These are phyloP conservation scores for Thermochaetoides thermophila DNA, from an alignment of 495 filamentous ascomycete genomes.

Conservation along the genomic window DNA sequence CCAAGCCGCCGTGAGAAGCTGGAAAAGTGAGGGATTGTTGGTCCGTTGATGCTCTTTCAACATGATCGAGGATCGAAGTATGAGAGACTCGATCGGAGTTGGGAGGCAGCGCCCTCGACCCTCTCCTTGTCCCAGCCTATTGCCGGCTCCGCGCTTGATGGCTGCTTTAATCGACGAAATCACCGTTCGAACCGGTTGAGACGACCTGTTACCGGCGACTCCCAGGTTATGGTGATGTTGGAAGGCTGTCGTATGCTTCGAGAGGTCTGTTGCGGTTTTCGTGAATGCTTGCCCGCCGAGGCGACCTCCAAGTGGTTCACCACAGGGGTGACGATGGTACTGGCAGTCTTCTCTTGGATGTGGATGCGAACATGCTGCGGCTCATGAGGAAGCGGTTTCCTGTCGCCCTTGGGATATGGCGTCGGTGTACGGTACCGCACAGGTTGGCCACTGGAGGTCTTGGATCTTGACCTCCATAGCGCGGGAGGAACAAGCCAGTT, in stretches of 20 bases:
- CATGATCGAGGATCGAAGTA: too few relatives aligned
- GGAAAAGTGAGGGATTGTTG: too few relatives aligned
- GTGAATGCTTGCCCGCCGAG: too few relatives aligned
- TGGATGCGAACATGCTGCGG: not conserved
- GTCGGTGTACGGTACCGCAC: constrained; percentile 17
- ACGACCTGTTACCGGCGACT: constrained; percentile 7
- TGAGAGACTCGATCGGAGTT: too few relatives aligned
- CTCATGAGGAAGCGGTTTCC: constrained; percentile 4
- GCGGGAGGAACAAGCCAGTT: constrained; percentile 15
- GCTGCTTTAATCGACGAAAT: too few relatives aligned
- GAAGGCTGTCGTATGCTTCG: too few relatives aligned
- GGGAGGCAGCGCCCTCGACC: too few relatives aligned
- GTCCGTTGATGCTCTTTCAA: too few relatives aligned
- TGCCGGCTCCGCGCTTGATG: too few relatives aligned
- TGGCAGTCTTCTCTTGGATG: constrained; percentile 9
- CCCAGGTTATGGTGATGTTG: constrained; percentile 12
- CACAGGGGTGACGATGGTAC: constrained; percentile 7
- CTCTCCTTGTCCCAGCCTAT: too few relatives aligned
- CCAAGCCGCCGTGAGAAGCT: too few relatives aligned
- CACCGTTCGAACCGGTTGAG: constrained; percentile 17
- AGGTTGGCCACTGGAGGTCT: constrained; percentile 6
- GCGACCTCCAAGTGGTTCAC: constrained; percentile 7
- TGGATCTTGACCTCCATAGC: constrained; percentile 9
- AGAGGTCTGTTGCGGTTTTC: too few relatives aligned
- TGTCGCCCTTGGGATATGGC: constrained; percentile 16